These are phyloP conservation scores for Polygonum aviculare DNA, from an alignment of 148 eudicot genomes.

Conservation along the genomic window DNA sequence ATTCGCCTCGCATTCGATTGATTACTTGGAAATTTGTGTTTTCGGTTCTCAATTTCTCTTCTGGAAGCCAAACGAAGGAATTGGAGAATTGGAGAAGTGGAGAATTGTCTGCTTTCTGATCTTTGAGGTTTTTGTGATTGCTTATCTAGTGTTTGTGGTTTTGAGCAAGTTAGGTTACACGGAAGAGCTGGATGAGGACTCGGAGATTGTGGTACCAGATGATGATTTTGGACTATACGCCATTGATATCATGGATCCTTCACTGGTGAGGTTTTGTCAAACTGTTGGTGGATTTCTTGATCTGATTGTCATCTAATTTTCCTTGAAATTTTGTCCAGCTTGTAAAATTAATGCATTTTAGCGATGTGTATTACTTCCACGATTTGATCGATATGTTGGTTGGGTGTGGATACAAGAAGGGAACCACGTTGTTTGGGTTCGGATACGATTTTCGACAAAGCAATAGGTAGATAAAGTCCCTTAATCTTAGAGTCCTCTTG, in stretches of 20 bases:
- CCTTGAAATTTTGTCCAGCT: conserved; percentile 33
- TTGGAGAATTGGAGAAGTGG: not conserved
- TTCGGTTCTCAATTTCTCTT: not conserved
- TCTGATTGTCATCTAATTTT: not conserved
- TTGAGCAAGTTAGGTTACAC: conserved; percentile 54
- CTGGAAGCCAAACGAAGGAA: not conserved
- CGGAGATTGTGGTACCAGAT: conserved; percentile 71
- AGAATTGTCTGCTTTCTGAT: no score
- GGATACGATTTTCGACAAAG: conserved; percentile 99
- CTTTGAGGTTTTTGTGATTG: no score
- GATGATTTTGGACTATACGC: conserved; percentile 95
- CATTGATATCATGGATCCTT: conserved; percentile 91
- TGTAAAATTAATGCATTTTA: conserved; percentile 51
- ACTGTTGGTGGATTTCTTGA: not conserved
- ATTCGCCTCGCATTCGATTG: not conserved
- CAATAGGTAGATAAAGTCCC: conserved; percentile 43
- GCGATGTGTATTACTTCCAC: conserved; percentile 86
- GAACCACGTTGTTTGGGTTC: conserved; percentile 89
- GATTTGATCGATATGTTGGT: conserved; percentile 93
- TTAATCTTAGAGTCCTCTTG: not conserved
- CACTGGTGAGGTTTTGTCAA: conserved; percentile 41
- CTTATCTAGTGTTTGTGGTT: not conserved
- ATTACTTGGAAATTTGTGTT: not conserved
- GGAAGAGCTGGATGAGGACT: conserved; percentile 55
- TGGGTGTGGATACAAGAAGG: conserved; percentile 82